Base-by-base conservation (phyloP, 179 eudicot genomes). In the Beta macrorhiza region DNA sequence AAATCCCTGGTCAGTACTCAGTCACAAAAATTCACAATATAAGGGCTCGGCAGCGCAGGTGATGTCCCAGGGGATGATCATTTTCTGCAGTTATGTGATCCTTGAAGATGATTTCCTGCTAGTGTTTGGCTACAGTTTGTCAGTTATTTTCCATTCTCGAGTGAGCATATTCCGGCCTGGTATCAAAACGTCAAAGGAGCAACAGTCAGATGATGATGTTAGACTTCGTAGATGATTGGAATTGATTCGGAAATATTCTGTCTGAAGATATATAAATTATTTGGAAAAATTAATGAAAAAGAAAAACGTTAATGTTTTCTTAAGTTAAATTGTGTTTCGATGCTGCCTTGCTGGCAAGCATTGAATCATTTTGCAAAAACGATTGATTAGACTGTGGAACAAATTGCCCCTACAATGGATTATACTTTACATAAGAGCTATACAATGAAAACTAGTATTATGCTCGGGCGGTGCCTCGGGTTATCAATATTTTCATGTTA, bases 51-150 rank as follows among this genome's bases (percentile, higher is more conserved):
- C 42, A 37, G 42, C 42, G 1, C 42, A 70, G 92, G 91, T 68
- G 32, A 94, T 85, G 86, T 94, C 93, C 98, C 98, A 90, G 57
- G 69, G 56, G 42, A 37, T 2, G 22, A 78, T 84, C 68, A 32
- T 87, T 71, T 47, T 87, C 92, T 74, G 83, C 84, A 22, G 83
- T 75, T 76, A 85, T 74, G 67, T 82, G 74, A 72, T 86, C 84
- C 29, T 64, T 49, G 63, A 80, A 78, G 78, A 77, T 88, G 80
- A 74, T 55, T 53, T 79, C 86, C 42, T 37, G 42, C 42, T 37
- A 3, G 42, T 37, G 42, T 37, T 37, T 37, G 42, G 42, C 42
- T 37, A 37, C 42, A 37, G 42, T 37, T 37, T 37, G 42, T 2
- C 42, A 37, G 2, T 37, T 37, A 37, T 37, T 1, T 37, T 37